phyloP scores from a whole-genome alignment of 2,329 filamentous ascomycete species.

The Xylariales sp. region DNA sequence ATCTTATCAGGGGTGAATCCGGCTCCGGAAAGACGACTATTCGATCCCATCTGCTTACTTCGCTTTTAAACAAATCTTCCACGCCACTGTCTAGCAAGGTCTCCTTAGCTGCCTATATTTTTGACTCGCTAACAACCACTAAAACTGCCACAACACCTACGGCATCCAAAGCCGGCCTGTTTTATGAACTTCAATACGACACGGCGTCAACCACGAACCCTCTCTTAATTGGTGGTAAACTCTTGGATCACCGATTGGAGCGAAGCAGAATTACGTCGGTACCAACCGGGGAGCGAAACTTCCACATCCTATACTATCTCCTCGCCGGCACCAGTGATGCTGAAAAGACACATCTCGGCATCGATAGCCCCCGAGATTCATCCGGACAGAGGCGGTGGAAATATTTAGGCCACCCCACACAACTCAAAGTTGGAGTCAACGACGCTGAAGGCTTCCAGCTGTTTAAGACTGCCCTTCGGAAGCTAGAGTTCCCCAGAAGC shows the following conservation, averaged over 20 bases:
- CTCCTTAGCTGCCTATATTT: slow-evolving; percentile 92
- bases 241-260: slow-evolving; percentile 93
- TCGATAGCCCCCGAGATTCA: slow-evolving; percentile 59
- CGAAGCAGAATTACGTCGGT: slow-evolving; percentile 90
- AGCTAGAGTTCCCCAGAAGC: slow-evolving; percentile 90
- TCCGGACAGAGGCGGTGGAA: slow-evolving; percentile 84
- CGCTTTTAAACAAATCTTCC: slow-evolving; percentile 87
- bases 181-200: slow-evolving; percentile 97
- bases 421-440: slow-evolving; percentile 97
- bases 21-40: slow-evolving; percentile 96
- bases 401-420: slow-evolving; percentile 94
- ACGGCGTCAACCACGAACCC: slow-evolving; percentile 86
- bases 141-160: slow-evolving; percentile 96
- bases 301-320: slow-evolving; percentile 95
- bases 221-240: slow-evolving; percentile 90
- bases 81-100: slow-evolving; percentile 94
- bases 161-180: slow-evolving; percentile 93
- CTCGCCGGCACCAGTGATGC: slow-evolving; percentile 89
- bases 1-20: slow-evolving; percentile 80
- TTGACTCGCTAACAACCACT: slow-evolving; percentile 95
- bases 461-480: slow-evolving; percentile 94
- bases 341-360: slow-evolving; percentile 85
- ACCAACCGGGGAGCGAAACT: slow-evolving; percentile 95
- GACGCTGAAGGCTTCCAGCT: slow-evolving; percentile 95
- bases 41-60: slow-evolving; percentile 86